A percentile compares a stretch with the other conserved stretches of the same genome.
Evolutionary conservation across 2,329 filamentous ascomycete species (phyloP).

Genomic region (Bertia moriformis): DNA sequence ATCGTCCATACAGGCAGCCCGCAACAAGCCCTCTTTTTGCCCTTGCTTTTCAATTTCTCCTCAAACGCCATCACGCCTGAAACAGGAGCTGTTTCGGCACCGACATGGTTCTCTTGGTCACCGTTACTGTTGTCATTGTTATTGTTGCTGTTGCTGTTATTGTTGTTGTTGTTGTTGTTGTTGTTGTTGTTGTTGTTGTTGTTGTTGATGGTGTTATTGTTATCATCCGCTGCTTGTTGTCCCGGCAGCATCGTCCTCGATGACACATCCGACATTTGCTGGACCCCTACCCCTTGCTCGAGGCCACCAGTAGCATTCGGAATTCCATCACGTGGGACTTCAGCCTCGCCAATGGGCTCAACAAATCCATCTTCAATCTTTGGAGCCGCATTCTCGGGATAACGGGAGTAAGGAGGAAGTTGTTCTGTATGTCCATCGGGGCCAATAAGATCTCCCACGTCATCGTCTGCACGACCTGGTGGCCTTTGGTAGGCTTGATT

Average conservation of each 20-base stretch:
- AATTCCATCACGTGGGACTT: background rate
- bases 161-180: too few relatives aligned
- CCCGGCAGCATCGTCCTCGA: background rate
- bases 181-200: too few relatives aligned
- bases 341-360: background rate
- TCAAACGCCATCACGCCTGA: background rate
- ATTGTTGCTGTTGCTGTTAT: background rate
- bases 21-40: background rate
- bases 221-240: background rate
- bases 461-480: background rate
- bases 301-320: background rate
- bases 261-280: background rate
- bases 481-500: background rate
- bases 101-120: background rate
- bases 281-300: background rate
- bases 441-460: constrained; percentile 1
- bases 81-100: background rate
- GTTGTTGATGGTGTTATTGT: background rate
- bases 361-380: too few relatives aligned
- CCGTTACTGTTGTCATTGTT: background rate
- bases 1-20: background rate
- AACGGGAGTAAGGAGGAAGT: constrained; percentile 1
- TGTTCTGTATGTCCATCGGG: constrained; percentile 1
- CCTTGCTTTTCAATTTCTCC: background rate
- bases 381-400: background rate